These are phyloP conservation scores for Pyracantha coccinea DNA, from an alignment of 331 rosid species.

Conservation along the genomic window DNA sequence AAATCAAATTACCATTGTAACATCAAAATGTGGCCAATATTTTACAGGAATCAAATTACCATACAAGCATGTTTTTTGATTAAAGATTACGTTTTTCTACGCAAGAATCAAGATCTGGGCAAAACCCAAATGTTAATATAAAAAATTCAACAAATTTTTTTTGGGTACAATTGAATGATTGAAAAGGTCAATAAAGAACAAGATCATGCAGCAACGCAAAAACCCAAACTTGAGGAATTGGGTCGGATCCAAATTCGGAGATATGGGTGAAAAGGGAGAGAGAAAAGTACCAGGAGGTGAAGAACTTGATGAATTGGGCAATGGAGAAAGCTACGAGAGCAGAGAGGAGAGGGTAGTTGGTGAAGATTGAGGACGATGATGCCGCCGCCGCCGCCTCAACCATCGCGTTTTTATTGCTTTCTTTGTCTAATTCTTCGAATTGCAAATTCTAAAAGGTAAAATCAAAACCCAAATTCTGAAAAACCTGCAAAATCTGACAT, in stretches of 20 bases:
- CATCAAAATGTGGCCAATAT: not conserved
- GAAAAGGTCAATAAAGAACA: not conserved
- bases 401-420: conserved; percentile 23
- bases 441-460: not conserved
- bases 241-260: conserved; percentile 11
- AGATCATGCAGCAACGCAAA: not conserved
- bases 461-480: not conserved
- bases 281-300: conserved; percentile 50
- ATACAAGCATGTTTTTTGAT: not conserved
- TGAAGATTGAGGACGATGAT: conserved; percentile 38
- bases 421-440: not conserved
- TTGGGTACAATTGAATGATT: not conserved
- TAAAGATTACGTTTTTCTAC: not conserved
- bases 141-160: not conserved
- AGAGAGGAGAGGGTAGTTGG: conserved; percentile 70
- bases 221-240: not conserved
- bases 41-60: not conserved
- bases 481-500: not conserved
- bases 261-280: not conserved
- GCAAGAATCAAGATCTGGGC: not conserved
- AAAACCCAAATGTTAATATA: not conserved
- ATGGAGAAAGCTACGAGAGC: conserved; percentile 49
- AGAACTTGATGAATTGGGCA: conserved; percentile 60
- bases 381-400: conserved; percentile 19
- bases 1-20: not conserved